Conservation (phyloP, 2,329 filamentous ascomycete genomes). For the Fusarium fracticaudum region DNA sequence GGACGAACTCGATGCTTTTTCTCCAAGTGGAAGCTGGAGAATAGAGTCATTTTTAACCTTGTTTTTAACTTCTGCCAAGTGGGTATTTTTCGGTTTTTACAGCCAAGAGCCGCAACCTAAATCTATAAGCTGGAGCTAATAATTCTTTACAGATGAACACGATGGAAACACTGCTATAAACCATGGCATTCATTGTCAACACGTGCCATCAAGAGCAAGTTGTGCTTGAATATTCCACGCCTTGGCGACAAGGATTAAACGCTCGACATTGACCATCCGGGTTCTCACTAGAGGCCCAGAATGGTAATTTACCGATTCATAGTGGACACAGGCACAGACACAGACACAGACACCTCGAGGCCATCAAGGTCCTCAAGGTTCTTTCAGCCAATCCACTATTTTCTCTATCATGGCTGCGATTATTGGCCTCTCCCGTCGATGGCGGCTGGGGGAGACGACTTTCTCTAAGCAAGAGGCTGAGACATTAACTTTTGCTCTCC, state of each 20-base stretch:
- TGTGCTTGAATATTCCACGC: constrained; percentile 1
- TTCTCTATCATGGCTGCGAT: constrained; percentile 4
- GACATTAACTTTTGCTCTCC: constrained; percentile 24
- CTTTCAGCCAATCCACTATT: constrained; percentile 30
- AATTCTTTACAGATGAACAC: neutral
- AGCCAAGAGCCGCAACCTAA: constrained; percentile 12
- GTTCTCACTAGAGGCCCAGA: constrained; percentile 29
- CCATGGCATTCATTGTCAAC: neutral
- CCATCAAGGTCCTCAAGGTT: constrained; percentile 38
- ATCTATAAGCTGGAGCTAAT: neutral
- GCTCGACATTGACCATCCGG: constrained; percentile 32
- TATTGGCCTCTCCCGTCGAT: neutral
- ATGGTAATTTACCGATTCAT: constrained; percentile 25
- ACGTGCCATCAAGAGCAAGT: constrained; percentile 14
- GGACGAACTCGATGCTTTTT: neutral
- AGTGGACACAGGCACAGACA: neutral
- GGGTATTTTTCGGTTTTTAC: neutral
- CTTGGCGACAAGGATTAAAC: constrained; percentile 33
- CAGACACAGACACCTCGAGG: neutral
- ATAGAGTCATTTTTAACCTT: constrained; percentile 32
- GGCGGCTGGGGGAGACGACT: constrained; percentile 2
- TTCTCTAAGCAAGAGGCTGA: constrained; percentile 20
- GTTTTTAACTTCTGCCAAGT: constrained; percentile 23
- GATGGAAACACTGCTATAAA: neutral
- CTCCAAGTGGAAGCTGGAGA: neutral